Evolutionary conservation across 345 rosid genomes (phyloP), one percentile per base, ranked within the genome.

Genomic region (Lepidium africanum): DNA sequence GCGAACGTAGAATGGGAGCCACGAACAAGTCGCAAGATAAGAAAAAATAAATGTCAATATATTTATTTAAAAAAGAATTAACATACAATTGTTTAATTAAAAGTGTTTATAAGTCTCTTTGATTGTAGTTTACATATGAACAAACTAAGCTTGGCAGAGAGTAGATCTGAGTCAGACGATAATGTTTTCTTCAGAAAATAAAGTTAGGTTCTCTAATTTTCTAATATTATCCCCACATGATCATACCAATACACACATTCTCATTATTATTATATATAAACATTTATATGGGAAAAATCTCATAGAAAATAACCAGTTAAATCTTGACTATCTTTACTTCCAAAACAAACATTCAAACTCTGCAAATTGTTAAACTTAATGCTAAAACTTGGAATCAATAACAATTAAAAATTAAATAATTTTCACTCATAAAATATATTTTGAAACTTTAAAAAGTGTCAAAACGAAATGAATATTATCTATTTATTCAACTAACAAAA

Each of bases 121-220:
- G 64, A 41, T 73, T 55, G 46, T 65, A 72, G 69, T 74, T 66
- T 52, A 60, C 73, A 54, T 45, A 67, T 54, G 59, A 54, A 67
- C 59, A 68, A 68, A 62, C 12, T 68, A 52, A 60, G 52, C 72
- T 65, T 66, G 71, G 45, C 52, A 57, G 36, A 65, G 71, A 43
- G 49, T 63, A 76, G 79, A 81, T 81, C 84, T 81, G 82, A 82
- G 80, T 81, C 78, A 60, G 81, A 78, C 38, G 70, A 77, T 65
- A 62, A 59, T 57, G 79, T 75, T 51, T 52, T 70, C 63, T 80
- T 75, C 36, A 17, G 35, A 50, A 62, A 35, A 10, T 58, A 69
- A 74, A 77, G 70, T 73, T 67, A 60, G 76, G 64, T 80, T 72
- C 65, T 40, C 27, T 56, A 55, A 38, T 74, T 73, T 77, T 78